Base-by-base conservation (phyloP, 768 basidiomycete species). In the Calocybe gangraenosa region DNA sequence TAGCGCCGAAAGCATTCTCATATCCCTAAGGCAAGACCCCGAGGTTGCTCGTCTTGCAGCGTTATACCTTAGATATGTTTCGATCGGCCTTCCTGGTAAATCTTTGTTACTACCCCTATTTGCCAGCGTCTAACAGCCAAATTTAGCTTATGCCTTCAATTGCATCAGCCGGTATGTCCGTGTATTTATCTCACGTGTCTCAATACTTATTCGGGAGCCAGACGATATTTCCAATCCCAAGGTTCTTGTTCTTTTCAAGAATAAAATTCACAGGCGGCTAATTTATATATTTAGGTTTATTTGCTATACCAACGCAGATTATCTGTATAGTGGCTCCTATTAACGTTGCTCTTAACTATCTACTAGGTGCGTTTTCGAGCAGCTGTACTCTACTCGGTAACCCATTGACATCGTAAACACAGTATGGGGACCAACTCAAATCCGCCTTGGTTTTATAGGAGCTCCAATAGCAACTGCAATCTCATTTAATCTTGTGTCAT, bases 381-480 rank as follows among this genome's bases (percentile, higher is more conserved):
- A 34, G 20, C 34, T n/a, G 7, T 3, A n/a, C 14, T 18, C 14
- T 18, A n/a, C 17, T 4, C 14, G 14, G 14, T 14, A 5, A 5
- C n/a, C 34, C 34, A 11, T 28, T 35, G 14, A 35, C 34, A 18
- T 7, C 38, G 3, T 7, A 17, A 36, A 23, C 11, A 30, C 21
- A 73, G 88, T 93, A 0, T 92, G 88, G 89, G 91, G 91, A 1
- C 90, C 91, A 0, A 66, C 75, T 34, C 70, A 79, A 3, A 66
- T 95, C 47, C 73, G 85, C 10, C 67, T 97, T 1, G 94, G 94
- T 1, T 98, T 90, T 66, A 79, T 88, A 36, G 95, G 95, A 9
- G 94, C 93, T 2, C 94, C 95, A 0, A 70, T 97, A 11, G 86
- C 93, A 0, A 91, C 92, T 1, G 82, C 85, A 0, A 72, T 94